Evolutionary conservation across 441 rosid genomes (phyloP), one percentile per base, ranked within the genome.

Genomic region (Arabidopsis lyrata): DNA sequence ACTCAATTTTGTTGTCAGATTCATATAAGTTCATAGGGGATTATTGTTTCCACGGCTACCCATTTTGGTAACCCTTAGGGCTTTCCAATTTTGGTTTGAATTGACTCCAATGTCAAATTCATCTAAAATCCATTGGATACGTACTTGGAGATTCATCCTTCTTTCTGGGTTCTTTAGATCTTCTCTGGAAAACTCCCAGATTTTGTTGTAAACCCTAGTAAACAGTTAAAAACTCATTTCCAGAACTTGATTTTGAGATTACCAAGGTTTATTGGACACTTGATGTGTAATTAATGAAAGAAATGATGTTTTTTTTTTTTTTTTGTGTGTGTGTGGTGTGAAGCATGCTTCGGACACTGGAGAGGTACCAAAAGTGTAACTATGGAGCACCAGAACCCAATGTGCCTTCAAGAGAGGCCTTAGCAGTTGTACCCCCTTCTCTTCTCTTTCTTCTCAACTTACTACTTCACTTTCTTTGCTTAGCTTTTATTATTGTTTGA

Each of bases 321-420:
- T n/a, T n/a, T n/a, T n/a, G n/a, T n/a, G n/a, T n/a, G n/a, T 42
- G 31, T 63, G 42, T 66, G 50, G 27, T 66, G 12, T 35, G 31
- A 29, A 94, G 98, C 85, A 94, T 88, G 96, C 83, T 91, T 69
- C 74, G 88, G 74, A 95, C 98, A 27, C 85, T 95, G 41, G 99
- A 95, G 83, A 89, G 99, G 89, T 95, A 95, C 83, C 96, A 95
- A 74, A 95, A 92, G 77, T 90, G 97, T 72, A 95, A 90, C 88
- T 95, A 90, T 81, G 99, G 96, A 83, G 96, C 95, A 32, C 98
- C 99, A 24, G 97, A 92, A 67, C 81, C 93, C 36, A 89, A 83
- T 77, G 81, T 84, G 50, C 94, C 97, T n/a, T 66, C 97, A 65
- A 88, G 94, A 77, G 99, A 90, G 77, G 95, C 98, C 74, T 80